Evolutionary conservation across 768 basidiomycete genomes (phyloP), one percentile per base, ranked within the genome.

Genomic region (Albatrellus ellisii): DNA sequence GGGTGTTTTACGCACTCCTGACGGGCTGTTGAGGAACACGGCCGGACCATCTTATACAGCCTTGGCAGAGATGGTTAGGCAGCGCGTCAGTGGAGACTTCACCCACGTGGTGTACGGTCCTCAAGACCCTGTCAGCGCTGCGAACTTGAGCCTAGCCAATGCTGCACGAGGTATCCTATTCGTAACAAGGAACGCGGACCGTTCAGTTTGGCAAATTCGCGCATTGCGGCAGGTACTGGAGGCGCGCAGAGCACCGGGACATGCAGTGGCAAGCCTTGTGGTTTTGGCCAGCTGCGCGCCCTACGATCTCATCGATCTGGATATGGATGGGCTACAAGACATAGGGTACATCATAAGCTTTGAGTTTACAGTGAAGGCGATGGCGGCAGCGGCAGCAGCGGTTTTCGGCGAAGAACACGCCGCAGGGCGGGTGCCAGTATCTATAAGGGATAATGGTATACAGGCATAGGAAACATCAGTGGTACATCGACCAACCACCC

Each of bases 281-380:
- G 54, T 80, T 11, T 46, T 82, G 0, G 67, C 74, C 15, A 78
- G 73, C 27, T 78, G 78, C 52, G 72, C 68, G n/a, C 79, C 79
- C 22, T 83, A 81, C 49, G 79, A 82, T 46, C 43, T 77, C 9
- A 57, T 65, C 11, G 57, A 53, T 7, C 44, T 31, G 4, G 53
- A 58, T 9, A 45, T 50, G 4, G 52, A 52, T 1, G 53, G 28
- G 34, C 25, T 48, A 46, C 56, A 57, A 0, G 58, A 34, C 4
- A 46, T 51, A 5, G 45, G 62, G 18, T 72, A 66, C 26, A 48
- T 80, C 3, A 68, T 63, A 14, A 72, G 71, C 32, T 79, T 74
- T 54, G 79, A 82, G 54, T 75, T 71, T 45, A 80, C 77, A 1
- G 48, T 54, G 1, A 56, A 63, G 1, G 79, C 71, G 5, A 53